These are phyloP conservation scores for Hortiboletus campestris DNA, from an alignment of 768 basidiomycete species.

Conservation along the genomic window DNA sequence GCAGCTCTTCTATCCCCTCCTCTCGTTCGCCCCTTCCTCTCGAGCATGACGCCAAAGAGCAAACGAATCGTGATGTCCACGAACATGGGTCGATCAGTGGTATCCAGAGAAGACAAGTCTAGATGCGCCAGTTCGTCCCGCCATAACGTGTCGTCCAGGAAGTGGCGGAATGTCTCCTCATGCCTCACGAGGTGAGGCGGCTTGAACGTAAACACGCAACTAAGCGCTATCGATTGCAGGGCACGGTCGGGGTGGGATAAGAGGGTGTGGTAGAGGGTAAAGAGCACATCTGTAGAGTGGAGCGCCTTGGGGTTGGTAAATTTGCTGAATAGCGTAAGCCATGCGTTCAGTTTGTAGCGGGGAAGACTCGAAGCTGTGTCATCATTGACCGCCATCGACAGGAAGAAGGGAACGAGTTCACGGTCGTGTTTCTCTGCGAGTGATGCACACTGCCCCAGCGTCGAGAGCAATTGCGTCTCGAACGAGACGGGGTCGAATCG, in stretches of 20 bases:
- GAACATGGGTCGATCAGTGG: conserved; percentile 58
- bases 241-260: conserved; percentile 82
- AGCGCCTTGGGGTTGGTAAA: conserved; percentile 93
- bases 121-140: conserved; percentile 82
- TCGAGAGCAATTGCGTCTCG: conserved; percentile 73
- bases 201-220: conserved; percentile 83
- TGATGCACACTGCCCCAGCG: conserved; percentile 64
- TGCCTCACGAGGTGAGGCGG: conserved; percentile 50
- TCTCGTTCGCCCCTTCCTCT: conserved; percentile 65
- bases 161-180: conserved; percentile 60
- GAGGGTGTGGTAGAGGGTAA: conserved; percentile 63
- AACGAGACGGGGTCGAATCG: conserved; percentile 76
- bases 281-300: conserved; percentile 62
- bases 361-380: conserved; percentile 43
- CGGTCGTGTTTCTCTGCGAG: conserved; percentile 87
- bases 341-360: conserved; percentile 63
- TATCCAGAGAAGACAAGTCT: conserved; percentile 57
- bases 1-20: conserved; percentile 71
- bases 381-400: conserved; percentile 41
- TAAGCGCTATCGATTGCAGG: conserved; percentile 72
- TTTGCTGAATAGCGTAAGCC: conserved; percentile 85
- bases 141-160: conserved; percentile 86
- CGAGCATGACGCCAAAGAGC: conserved; percentile 85
- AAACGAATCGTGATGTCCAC: conserved; percentile 72
- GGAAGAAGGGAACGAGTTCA: conserved; percentile 82